Evolutionary conservation across 2,329 filamentous ascomycete genomes (phyloP).

Genomic region (Alternaria postmessia): DNA sequence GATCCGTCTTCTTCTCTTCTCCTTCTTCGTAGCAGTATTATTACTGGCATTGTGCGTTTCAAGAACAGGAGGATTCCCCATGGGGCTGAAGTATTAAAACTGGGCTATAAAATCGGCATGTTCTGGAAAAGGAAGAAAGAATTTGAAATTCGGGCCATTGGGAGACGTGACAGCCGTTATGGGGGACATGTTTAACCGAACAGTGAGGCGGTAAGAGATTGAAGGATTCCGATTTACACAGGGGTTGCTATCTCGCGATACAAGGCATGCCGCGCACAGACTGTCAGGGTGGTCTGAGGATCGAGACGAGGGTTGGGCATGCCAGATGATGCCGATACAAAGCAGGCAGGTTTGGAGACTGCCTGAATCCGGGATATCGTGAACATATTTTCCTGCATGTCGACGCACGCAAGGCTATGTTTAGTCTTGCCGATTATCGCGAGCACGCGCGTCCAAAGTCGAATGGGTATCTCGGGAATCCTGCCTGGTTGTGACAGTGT

Average conservation of each 20-base stretch:
- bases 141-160: slow-evolving; percentile 9
- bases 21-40: not conserved
- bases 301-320: slow-evolving; percentile 8
- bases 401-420: not conserved
- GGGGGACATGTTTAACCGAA: slow-evolving; percentile 5
- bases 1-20: slow-evolving; percentile 12
- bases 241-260: slow-evolving; percentile 9
- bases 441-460: slow-evolving; percentile 1
- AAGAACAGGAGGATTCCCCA: slow-evolving; percentile 14
- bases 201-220: slow-evolving; percentile 18
- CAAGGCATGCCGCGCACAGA: slow-evolving; percentile 10
- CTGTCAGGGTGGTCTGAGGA: slow-evolving; percentile 6
- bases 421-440: not conserved
- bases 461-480: slow-evolving; percentile 4
- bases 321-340: slow-evolving; percentile 10
- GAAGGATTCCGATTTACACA: slow-evolving; percentile 11
- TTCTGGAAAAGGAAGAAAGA: slow-evolving; percentile 1
- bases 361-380: not conserved
- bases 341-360: slow-evolving; percentile 1
- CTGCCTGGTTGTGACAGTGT: slow-evolving; percentile 2
- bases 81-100: slow-evolving; percentile 8
- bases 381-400: not conserved
- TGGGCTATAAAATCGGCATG: slow-evolving; percentile 5
- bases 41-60: slow-evolving; percentile 3
- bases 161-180: slow-evolving; percentile 11